Conservation (phyloP, 768 basidiomycete genomes). For the Rhodotorula taiwanensis region DNA sequence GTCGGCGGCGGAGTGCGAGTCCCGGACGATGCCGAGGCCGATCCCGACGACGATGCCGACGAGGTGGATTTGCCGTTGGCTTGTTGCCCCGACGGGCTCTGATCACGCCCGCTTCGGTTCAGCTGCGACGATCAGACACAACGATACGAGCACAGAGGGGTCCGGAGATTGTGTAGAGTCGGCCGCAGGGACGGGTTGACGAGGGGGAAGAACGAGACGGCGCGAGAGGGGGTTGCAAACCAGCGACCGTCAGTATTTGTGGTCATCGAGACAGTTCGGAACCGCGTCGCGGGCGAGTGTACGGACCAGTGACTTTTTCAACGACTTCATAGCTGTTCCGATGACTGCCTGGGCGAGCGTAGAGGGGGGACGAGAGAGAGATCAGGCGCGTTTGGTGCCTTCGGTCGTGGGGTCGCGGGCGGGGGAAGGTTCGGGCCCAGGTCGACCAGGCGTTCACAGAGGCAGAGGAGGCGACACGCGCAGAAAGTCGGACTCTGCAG, state of each 20-base stretch:
- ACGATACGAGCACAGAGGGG: too few relatives aligned
- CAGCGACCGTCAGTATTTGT: too few relatives aligned
- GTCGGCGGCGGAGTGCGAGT: constrained; percentile 3
- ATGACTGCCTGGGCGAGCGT: neutral
- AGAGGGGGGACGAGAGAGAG: neutral
- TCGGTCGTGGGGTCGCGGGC: too few relatives aligned
- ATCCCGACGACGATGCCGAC: neutral
- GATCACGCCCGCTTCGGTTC: constrained; percentile 23
- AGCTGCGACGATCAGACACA: constrained; percentile 19
- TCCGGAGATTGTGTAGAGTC: too few relatives aligned
- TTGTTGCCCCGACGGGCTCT: constrained; percentile 19
- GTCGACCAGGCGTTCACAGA: too few relatives aligned
- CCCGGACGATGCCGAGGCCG: neutral
- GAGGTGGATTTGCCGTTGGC: constrained; percentile 21
- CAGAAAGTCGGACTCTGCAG: neutral
- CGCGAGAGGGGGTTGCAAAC: too few relatives aligned
- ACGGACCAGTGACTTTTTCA: constrained; percentile 49
- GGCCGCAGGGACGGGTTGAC: too few relatives aligned
- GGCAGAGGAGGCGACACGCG: neutral
- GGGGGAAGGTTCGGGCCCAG: too few relatives aligned
- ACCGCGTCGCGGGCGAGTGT: neutral
- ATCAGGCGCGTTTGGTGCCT: neutral
- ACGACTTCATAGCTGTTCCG: constrained; percentile 44
- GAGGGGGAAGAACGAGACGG: too few relatives aligned
- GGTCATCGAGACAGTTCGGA: neutral